Base-by-base conservation (phyloP, 768 basidiomycete genomes). In the Pilatotrama ljubarskyi region DNA sequence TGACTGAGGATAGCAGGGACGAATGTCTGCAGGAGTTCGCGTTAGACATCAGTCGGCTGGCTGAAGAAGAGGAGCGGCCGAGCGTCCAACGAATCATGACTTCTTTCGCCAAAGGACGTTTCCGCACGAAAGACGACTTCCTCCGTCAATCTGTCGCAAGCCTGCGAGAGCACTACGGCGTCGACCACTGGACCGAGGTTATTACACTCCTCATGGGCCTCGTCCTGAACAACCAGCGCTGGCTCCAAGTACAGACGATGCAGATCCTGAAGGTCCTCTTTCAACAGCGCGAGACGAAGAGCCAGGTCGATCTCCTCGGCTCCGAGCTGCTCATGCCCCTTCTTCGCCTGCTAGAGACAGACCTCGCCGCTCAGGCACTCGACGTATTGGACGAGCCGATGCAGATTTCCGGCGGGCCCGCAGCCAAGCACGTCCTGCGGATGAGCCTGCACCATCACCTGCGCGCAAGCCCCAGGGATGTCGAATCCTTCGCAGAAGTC, bases 301-400 rank as follows among this genome's bases (percentile, higher is more conserved):
- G 80, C 57, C 84, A 88, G 15, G 80, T 93, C 22, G 86, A 89
- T 50, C 76, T 84, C 0, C 77, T 93, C 50, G 91, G 92, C 2
- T 88, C 91, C 1, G 95, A 97, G 70, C 78, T 95, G 22, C 82
- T 98, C 26, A 93, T 93, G 88, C 95, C 95, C 0, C 79, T 98
- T 25, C 76, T 98, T 32, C 86, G 93, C 25, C 81, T 98, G 22
- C 78, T 97, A n/a, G 88, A 91, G 65, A 92, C 91, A 2, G 90
- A 95, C 63, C 81, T 94, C 35, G 88, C 95, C 10, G 74, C 87
- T 8, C 85, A 91, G 62, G 95, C 94, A 1, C 80, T 98, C 47
- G 95, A 95, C 48, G 93, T 98, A n/a, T 81, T 98, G 6, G 94
- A 97, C 66, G 90, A 95, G 66, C 94, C 94, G 0, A 85, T 91